Base-by-base conservation (phyloP, 768 basidiomycete genomes). In the Amylocystis lapponica region DNA sequence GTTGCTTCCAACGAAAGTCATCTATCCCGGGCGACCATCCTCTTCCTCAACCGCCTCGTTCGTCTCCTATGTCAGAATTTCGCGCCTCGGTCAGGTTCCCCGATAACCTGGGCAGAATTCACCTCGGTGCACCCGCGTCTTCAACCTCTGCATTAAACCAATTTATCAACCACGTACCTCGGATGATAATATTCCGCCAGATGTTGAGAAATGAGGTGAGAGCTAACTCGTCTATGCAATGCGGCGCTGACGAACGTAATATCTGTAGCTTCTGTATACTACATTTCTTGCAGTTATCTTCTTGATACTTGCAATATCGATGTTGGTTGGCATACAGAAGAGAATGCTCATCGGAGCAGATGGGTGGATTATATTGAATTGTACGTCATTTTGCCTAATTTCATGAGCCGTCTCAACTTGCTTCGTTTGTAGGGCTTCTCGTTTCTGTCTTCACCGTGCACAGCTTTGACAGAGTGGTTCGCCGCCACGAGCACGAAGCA, bases 201-300 rank as follows among this genome's bases (percentile, higher is more conserved):
- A 78, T 78, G 25, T 71, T 83, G 63, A 74, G 69, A 50, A 74
- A 83, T 55, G 81, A 83, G 70, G 81, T 81, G 52, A n/a, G 67
- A 54, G 19, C 14, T 25, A 4, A 21, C 17, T 20, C 43, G 17
- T 21, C 8, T n/a, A 39, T 25, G 19, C 7, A 17, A 7, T 14
- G n/a, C 19, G 21, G 26, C 16, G 25, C 12, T 26, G 26, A 16
- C 16, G 17, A 17, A 19, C 16, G 33, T 13, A 16, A 23, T n/a
- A 42, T n/a, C 38, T 19, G 13, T 36, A 81, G 79, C 53, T 81
- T 10, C 65, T 70, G 29, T 79, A 80, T 50, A 77, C 76, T 2
- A 69, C 74, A 1, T 68, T 75, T 43, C 73, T 78, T 44, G 72
- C 75, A 14, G 66, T 65, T 3, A 67, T 68, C 11, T 75, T 69